Evolutionary conservation across 2,329 filamentous ascomycete species (phyloP), one percentile per base, ranked within the genome.

Genomic region (Monosporascus sp.): DNA sequence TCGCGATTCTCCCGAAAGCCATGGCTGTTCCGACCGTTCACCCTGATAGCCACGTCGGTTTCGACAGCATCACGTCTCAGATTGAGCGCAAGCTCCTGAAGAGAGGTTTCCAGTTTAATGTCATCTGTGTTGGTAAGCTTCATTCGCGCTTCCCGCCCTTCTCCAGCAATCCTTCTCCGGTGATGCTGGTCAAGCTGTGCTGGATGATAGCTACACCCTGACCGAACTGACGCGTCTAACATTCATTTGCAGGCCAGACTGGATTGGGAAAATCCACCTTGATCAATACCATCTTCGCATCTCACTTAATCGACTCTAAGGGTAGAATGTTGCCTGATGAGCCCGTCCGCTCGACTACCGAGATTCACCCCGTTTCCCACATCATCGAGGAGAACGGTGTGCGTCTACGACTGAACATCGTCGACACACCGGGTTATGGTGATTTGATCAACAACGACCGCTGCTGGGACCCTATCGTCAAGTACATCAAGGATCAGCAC

Each of bases 401-500:
- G 64, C 92, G 94, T 70, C 86, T 99, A 68, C 85, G 94, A 67
- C 82, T 99, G 69, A 99, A 97, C 84, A 99, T 99, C 69, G 94
- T 99, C 68, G 94, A 99, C 73, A 99, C 94, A 60, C 94, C 94
- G 60, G 94, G 94, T 61, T 99, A 99, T 69, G 94, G 94, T 70
- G 94, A 99, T 69, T 85, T 97, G 70, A 94, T 99, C 76, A 99
- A 99, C 85, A 99, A 99, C 76, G 94, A 99, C 79, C 89, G 94
- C 82, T 99, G 94, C 86, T 99, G 94, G 94, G 94, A 99, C 72
- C 94, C 94, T 60, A 99, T 99, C 73, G 93, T 99, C 82, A 99
- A 99, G 82, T 99, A 99, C 78, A 99, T 99, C 84, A 99, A 99
- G 84, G 94, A 99, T 77, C 94, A 99, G 81, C 94, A 99, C 82